Evolutionary conservation across 2,329 filamentous ascomycete genomes (phyloP).

Genomic region (Aaosphaeria pasadenensis): DNA sequence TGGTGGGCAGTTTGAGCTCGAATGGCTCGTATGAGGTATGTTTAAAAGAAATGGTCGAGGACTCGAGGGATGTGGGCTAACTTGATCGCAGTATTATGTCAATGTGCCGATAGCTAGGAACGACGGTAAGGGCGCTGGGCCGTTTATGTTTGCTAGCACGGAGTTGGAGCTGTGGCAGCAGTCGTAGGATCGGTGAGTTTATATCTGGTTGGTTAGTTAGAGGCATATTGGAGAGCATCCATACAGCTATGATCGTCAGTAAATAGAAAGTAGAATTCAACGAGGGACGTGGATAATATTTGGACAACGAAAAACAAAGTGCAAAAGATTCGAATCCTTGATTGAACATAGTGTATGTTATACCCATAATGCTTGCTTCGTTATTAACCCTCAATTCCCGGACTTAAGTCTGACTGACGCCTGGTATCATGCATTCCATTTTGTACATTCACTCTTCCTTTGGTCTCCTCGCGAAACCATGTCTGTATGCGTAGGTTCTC

Average conservation of each 20-base stretch:
- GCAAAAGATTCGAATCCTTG: too few species aligned
- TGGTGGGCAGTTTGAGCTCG: slow-evolving; percentile 51
- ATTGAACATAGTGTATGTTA: too few species aligned
- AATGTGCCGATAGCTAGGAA: slow-evolving; percentile 31
- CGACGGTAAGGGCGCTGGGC: slow-evolving; percentile 41
- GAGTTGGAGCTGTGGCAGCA: slow-evolving; percentile 26
- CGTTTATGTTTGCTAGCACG: slow-evolving; percentile 38
- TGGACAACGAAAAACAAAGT: too few species aligned
- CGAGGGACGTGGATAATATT: too few species aligned
- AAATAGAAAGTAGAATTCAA: background rate
- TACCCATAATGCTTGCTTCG: background rate
- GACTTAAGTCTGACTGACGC: background rate
- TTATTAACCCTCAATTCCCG: background rate
- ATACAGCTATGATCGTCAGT: background rate
- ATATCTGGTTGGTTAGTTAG: too few species aligned
- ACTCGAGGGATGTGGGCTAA: slow-evolving; percentile 2
- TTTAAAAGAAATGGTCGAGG: background rate
- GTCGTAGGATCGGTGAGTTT: background rate
- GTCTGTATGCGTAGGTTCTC: too few species aligned
- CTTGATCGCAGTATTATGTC: slow-evolving; percentile 33
- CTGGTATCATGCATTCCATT: background rate
- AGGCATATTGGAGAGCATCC: background rate
- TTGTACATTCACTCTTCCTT: too few species aligned
- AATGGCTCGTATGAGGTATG: slow-evolving; percentile 51
- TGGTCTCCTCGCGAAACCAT: too few species aligned